phyloP scores from a whole-genome alignment of 1,284 basidiomycete genomes.

The Trametes sp. region DNA sequence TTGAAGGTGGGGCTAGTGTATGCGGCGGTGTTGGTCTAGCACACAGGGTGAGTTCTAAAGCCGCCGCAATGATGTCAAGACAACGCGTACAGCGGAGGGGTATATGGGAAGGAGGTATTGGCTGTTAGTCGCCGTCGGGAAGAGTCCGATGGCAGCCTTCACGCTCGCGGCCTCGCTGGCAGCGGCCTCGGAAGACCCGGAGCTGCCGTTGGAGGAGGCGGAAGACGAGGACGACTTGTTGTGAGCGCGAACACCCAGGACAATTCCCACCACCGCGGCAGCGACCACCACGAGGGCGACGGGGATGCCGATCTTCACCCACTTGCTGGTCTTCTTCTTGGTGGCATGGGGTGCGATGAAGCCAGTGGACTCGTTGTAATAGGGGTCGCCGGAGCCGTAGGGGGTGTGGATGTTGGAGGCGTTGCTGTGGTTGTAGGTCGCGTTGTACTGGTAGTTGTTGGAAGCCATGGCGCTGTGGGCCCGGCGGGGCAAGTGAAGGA shows the following conservation, averaged over 20 bases:
- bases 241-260: constrained; percentile 67
- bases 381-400: constrained; percentile 66
- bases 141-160: constrained; percentile 68
- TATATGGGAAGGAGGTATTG: constrained; percentile 86
- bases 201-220: constrained; percentile 32
- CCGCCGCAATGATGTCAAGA: neutral
- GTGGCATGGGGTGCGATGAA: constrained; percentile 57
- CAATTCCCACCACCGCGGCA: constrained; percentile 81
- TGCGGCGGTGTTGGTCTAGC: constrained; percentile 80
- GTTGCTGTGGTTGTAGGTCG: constrained; percentile 47
- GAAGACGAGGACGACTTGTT: constrained; percentile 54
- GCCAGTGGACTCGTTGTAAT: constrained; percentile 72
- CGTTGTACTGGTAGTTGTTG: constrained; percentile 59
- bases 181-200: constrained; percentile 36
- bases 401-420: constrained; percentile 42
- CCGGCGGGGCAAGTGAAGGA: constrained; percentile 24
- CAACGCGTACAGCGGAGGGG: constrained; percentile 77
- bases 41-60: neutral
- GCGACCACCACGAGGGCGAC: constrained; percentile 71
- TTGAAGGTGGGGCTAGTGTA: constrained; percentile 80
- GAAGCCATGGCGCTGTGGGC: constrained; percentile 42
- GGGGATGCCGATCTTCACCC: constrained; percentile 74
- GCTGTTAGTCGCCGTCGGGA: constrained; percentile 79
- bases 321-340: constrained; percentile 56
- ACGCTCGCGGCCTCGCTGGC: constrained; percentile 58